Evolutionary conservation across 257 asterid genomes (phyloP).

Genomic region (Asclepias syriaca): DNA sequence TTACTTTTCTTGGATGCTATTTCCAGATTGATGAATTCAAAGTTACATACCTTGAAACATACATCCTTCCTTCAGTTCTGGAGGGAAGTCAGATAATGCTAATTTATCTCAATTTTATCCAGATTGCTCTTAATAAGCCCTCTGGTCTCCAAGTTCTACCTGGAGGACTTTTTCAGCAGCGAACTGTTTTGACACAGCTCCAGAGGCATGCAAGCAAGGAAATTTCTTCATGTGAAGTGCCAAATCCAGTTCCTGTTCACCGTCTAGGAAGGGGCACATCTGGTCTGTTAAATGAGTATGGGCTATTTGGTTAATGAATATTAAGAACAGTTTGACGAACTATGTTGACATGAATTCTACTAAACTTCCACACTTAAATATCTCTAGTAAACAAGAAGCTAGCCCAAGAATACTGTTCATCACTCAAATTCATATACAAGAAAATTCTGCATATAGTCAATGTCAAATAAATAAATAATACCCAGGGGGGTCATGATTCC

Average conservation of each 20-base stretch:
- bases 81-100: background rate
- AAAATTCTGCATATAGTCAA: background rate
- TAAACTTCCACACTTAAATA: background rate
- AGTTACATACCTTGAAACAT: background rate
- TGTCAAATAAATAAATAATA: background rate
- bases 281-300: slow-evolving; percentile 41
- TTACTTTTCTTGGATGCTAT: background rate
- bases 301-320: slow-evolving; percentile 11
- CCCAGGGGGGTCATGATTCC: background rate
- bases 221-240: slow-evolving; percentile 32
- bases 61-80: background rate
- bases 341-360: background rate
- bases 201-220: slow-evolving; percentile 47
- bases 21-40: background rate
- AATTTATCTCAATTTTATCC: slow-evolving; percentile 23
- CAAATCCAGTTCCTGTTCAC: slow-evolving; percentile 88
- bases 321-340: background rate
- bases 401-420: background rate
- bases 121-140: slow-evolving; percentile 88
- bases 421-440: background rate
- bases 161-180: slow-evolving; percentile 95
- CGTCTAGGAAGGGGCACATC: slow-evolving; percentile 99
- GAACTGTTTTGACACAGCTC: slow-evolving; percentile 86
- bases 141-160: slow-evolving; percentile 95
- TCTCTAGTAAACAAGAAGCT: background rate